Evolutionary conservation across 768 basidiomycete species (phyloP), one percentile per base, ranked within the genome.

Genomic region (Tulasnella sp.): DNA sequence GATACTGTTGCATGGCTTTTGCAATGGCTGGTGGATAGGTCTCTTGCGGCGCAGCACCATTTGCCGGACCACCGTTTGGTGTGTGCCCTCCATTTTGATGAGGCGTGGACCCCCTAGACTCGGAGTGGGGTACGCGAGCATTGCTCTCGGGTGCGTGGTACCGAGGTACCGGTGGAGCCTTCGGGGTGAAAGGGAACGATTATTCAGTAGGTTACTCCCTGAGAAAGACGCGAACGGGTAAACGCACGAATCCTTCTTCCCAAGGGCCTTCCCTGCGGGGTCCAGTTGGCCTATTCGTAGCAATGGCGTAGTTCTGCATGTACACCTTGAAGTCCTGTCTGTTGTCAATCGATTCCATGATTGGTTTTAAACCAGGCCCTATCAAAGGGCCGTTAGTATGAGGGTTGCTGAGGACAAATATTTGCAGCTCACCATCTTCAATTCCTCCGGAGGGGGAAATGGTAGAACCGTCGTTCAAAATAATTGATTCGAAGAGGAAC

Each of bases 261-360:
- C 89, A 86, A 4, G 95, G 95, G 3, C 94, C 96, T 81, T 98
- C 94, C 79, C 96, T 87, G 79, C 93, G 88, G 39, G 93, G 94
- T n/a, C 93, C 90, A 87, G 18, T 83, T 82, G 6, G 84, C 78
- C 85, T 84, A 39, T 86, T 93, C 79, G 93, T 92, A 39, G 95
- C 95, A 82, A 96, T 95, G 0, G 93, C 92, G 83, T 97, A 99
- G 83, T 98, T 95, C 83, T 98, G 95, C 96, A 99, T 98, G 83
- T 92, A 99, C 10, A 88, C 90, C 85, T 93, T 97, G 86, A 99
- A 99, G 84, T 99, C 98, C 46, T 91, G 88, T 51, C 96, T 90
- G 81, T 96, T 96, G 84, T 99, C 97, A 81, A 99, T 98, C 6
- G 90, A 89, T 83, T 98, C 96, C 78, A 93, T 91, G 32, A 94